Conservation (phyloP, 352 stramenopile species). For the Elongisporangium anandrum region DNA sequence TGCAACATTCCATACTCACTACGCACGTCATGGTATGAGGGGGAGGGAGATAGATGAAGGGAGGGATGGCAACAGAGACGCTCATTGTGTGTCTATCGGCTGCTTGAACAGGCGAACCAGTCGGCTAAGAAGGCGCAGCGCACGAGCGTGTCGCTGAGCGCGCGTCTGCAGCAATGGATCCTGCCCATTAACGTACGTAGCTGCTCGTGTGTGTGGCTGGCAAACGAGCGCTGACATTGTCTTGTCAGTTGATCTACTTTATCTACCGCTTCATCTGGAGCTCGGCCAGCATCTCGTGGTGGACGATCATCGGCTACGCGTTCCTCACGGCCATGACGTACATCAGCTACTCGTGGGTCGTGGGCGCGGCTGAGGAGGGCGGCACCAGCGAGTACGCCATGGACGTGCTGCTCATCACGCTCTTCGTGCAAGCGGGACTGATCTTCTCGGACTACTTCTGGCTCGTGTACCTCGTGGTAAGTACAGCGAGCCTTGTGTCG, state of each 20-base stretch:
- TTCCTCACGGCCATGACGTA: constrained; percentile 71
- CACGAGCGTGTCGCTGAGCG: constrained; percentile 60
- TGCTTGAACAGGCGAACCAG: constrained; percentile 60
- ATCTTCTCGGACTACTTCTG: constrained; percentile 87
- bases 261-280: constrained; percentile 76
- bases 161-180: constrained; percentile 75
- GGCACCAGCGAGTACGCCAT: constrained; percentile 84
- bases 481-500: neutral
- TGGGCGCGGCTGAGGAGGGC: constrained; percentile 72
- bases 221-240: neutral
- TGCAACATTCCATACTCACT: neutral
- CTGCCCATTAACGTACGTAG: constrained; percentile 66
- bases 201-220: neutral
- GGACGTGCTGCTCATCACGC: constrained; percentile 79
- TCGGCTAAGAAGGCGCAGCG: constrained; percentile 81
- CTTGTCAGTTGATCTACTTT: constrained; percentile 52
- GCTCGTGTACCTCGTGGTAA: constrained; percentile 72
- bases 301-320: constrained; percentile 63
- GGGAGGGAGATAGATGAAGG: neutral
- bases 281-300: constrained; percentile 53
- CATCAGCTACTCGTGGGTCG: constrained; percentile 76
- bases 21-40: neutral
- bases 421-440: constrained; percentile 73
- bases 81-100: neutral
- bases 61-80: neutral